Evolutionary conservation across 1,284 basidiomycete genomes (phyloP), one percentile per base, ranked within the genome.

Genomic region (Melampsora larici-populina): DNA sequence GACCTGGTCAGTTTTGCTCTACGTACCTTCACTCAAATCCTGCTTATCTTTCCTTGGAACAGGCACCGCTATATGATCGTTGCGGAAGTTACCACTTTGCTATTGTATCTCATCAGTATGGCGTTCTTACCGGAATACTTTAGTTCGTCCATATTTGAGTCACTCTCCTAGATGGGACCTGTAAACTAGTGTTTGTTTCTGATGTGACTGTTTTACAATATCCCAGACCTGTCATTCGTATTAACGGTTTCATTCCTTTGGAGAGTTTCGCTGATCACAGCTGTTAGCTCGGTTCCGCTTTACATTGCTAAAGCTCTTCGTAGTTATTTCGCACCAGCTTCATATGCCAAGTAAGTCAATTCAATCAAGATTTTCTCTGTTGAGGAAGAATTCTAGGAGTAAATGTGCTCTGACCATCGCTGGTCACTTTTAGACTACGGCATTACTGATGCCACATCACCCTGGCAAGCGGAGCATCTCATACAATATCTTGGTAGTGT

Each of bases 51-150:
- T 51, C 36, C 40, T 58, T 26, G 21, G 31, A 40, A 58, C 77
- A 94, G 93, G 93, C 97, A 99, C 85, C 83, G 90, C 8, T 98
- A 97, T 85, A 99, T 99, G 97, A 88, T 97, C 69, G 86, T 97
- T 48, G 91, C 93, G 3, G 94, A 98, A 84, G 86, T 99, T 48
- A 91, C 90, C 29, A 98, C 96, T 0, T 87, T 97, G 24, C 86
- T 91, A 78, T 87, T 99, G 79, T 99, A 99, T 83, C 89, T 92
- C 76, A 87, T 93, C 71, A 96, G 93, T 83, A 97, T 99, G 81
- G 89, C 90, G 0, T 93, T 99, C 84, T 85, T 99, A 69, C 97
- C 94, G 0, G 94, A 95, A 84, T 99, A 94, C 85, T 99, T 99
- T 84, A 94, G 94, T 96, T 75, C 79, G 91, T 86, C 8, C 18